Percentiles rank a stretch among this genome's conserved stretches.
Conservation (phyloP, 2,329 filamentous ascomycete species). For the Macrophomina phaseolina region DNA sequence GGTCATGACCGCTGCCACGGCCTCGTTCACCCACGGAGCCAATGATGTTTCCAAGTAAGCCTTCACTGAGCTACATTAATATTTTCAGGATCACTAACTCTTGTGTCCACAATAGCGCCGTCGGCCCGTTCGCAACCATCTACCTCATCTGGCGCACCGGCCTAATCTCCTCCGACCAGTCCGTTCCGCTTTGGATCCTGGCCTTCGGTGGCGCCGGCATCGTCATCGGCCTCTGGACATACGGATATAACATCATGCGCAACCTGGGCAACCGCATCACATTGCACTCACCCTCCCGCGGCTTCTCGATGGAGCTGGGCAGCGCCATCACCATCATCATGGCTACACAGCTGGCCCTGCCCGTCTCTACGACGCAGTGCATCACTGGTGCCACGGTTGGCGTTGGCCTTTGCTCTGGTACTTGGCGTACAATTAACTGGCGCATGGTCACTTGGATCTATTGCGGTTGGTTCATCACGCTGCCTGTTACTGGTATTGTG, state of each 20-base stretch:
- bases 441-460: slow-evolving; percentile 67
- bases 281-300: slow-evolving; percentile 65
- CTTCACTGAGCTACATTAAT: slow-evolving; percentile 53
- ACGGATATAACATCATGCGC: slow-evolving; percentile 70
- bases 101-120: slow-evolving; percentile 38
- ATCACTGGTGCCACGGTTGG: slow-evolving; percentile 62
- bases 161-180: slow-evolving; percentile 50
- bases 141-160: slow-evolving; percentile 65
- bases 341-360: slow-evolving; percentile 62
- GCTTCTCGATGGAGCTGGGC: slow-evolving; percentile 48
- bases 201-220: slow-evolving; percentile 60
- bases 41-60: slow-evolving; percentile 60
- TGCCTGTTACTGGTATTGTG: slow-evolving; percentile 63
- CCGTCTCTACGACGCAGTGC: slow-evolving; percentile 69
- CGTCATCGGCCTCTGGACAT: slow-evolving; percentile 64
- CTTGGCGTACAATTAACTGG: slow-evolving; percentile 66
- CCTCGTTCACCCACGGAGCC: slow-evolving; percentile 73
- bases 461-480: slow-evolving; percentile 65
- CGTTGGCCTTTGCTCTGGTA: slow-evolving; percentile 66
- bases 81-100: background rate
- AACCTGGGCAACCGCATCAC: slow-evolving; percentile 68
- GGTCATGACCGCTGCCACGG: slow-evolving; percentile 66
- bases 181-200: slow-evolving; percentile 67
- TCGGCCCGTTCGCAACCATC: slow-evolving; percentile 68
- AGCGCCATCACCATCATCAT: slow-evolving; percentile 68